A percentile compares a stretch with the other conserved stretches of the same genome.
Conservation (phyloP, 305 asterid genomes). For the Nicotiana rustica region DNA sequence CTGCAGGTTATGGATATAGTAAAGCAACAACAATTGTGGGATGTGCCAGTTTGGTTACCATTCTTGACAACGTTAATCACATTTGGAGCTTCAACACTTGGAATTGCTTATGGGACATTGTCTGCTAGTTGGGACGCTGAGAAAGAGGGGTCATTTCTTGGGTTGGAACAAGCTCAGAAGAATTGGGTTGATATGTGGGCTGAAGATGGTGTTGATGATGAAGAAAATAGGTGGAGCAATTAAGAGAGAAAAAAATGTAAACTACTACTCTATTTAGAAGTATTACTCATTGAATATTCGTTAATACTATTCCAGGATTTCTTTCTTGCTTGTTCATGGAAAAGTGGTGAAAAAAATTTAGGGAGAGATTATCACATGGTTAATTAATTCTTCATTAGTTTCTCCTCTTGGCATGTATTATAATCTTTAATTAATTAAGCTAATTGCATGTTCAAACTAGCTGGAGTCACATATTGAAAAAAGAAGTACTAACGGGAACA, state of each 20-base stretch:
- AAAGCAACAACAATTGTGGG: slow-evolving; percentile 52
- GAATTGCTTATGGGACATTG: slow-evolving; percentile 73
- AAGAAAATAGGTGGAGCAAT: slow-evolving; percentile 17
- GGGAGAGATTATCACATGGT: too few species aligned
- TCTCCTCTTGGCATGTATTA: too few species aligned
- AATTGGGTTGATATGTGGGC: slow-evolving; percentile 84
- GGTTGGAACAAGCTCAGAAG: slow-evolving; percentile 73
- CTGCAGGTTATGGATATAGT: slow-evolving; percentile 49
- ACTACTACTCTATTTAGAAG: too few species aligned
- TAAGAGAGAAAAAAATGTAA: background rate
- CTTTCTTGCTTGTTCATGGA: too few species aligned
- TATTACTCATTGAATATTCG: too few species aligned
- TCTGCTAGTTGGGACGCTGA: slow-evolving; percentile 74
- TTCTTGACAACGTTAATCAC: slow-evolving; percentile 62
- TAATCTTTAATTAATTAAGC: too few species aligned
- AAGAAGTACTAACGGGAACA: too few species aligned
- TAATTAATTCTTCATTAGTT: too few species aligned
- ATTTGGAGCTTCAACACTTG: slow-evolving; percentile 75
- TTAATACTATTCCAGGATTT: too few species aligned
- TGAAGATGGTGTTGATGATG: slow-evolving; percentile 52
- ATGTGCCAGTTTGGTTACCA: slow-evolving; percentile 72
- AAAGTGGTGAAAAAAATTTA: too few species aligned
- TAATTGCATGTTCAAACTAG: too few species aligned
- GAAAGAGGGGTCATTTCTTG: slow-evolving; percentile 66
- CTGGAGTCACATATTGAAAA: too few species aligned